Evolutionary conservation across 495 filamentous ascomycete species (phyloP), one percentile per base, ranked within the genome.

Genomic region (Hypoxylon lienhwacheense): DNA sequence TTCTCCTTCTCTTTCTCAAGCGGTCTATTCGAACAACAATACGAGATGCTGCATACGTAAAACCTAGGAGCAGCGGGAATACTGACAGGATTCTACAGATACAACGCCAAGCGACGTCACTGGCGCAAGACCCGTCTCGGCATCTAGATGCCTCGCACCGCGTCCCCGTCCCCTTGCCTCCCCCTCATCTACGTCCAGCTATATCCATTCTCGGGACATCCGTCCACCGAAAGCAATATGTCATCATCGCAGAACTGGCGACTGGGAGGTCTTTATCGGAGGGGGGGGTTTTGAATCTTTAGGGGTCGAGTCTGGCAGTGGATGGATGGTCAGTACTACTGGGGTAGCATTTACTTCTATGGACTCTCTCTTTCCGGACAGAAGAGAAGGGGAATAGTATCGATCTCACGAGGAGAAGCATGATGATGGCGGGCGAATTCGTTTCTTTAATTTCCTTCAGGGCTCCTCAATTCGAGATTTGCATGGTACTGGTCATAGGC

Each of bases 51-150:
- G 7, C 1, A 48, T 6, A 28, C n/a, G n/a, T n/a, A n/a, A n/a
- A n/a, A n/a, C n/a, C n/a, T n/a, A n/a, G n/a, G 35, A 17, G 20
- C 19, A n/a, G 29, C 21, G 17, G 50, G 44, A 24, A 43, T 1
- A 45, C 39, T 66, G 26, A 46, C 51, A 7, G 17, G 26, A 35
- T 2, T n/a, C 22, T 51, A 64, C 70, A 97, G 93, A 80, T 98
- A 98, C 85, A 98, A 98, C 82, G 93, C 93, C 65, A 98, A 98
- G 87, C 83, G 93, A 71, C 87, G 93, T 75, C 93, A 98, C 79
- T 98, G 93, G 93, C 89, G 93, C 80, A 97, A 98, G 90, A 97
- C 93, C 72, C 88, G 93, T 67, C 88, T 98, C 80, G 92, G 92
- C 64, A 91, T 98, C 77, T 98, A 89, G 81, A 83, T 71, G 65